A percentile compares a stretch with the other conserved stretches of the same genome.
Conservation (phyloP, 1,139 yeast genomes). For the Blastobotrys capitulatus region DNA sequence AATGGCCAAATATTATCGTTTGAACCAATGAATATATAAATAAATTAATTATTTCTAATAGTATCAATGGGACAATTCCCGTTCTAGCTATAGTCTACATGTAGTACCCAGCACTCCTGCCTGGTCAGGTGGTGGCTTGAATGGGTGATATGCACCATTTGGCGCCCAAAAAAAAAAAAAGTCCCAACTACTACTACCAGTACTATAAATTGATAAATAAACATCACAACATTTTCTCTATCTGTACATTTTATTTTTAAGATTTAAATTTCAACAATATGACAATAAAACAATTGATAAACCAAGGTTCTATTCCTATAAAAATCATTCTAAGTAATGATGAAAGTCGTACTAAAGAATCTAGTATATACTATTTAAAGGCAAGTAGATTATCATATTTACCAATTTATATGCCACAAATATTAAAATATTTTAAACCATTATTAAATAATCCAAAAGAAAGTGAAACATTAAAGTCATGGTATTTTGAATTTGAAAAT, state of each 20-base stretch:
- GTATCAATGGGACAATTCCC: too few species aligned
- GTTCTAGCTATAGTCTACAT: too few species aligned
- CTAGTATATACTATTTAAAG: constrained; percentile 9
- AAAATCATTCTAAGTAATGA: constrained; percentile 31
- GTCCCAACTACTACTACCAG: too few species aligned
- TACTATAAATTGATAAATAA: neutral
- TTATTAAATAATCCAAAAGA: constrained; percentile 33
- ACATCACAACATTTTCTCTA: neutral
- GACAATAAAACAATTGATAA: constrained; percentile 35
- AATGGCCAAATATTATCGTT: too few species aligned
- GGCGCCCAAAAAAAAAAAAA: too few species aligned
- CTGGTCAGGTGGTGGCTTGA: too few species aligned
- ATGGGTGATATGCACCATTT: too few species aligned
- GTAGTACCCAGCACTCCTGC: too few species aligned
- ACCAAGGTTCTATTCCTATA: constrained; percentile 55
- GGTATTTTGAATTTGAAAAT: constrained; percentile 69
- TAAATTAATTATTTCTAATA: too few species aligned
- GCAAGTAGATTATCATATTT: constrained; percentile 52
- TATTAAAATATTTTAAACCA: constrained; percentile 44
- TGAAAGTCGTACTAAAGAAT: constrained; percentile 26
- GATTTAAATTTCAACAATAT: neutral
- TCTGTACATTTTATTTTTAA: neutral
- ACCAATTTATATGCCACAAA: constrained; percentile 42
- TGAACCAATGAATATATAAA: too few species aligned
- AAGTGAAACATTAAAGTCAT: constrained; percentile 32